phyloP scores from a whole-genome alignment of 352 stramenopile genomes.

The Albugo candida region DNA sequence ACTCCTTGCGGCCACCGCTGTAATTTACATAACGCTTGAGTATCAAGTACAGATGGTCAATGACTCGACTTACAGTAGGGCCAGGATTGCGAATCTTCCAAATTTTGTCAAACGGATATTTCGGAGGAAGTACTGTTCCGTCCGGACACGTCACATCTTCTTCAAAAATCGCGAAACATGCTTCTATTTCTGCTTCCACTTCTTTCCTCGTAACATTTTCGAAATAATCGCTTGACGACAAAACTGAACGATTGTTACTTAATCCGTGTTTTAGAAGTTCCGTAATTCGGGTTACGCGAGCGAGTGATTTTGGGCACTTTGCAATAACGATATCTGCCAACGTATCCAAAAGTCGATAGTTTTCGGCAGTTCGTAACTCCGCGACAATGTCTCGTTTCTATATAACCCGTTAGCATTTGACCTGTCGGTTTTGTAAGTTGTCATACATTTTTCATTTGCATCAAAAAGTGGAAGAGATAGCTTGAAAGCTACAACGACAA shows the following conservation, averaged over 20 bases:
- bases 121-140: conserved; percentile 47
- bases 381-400: too few species aligned
- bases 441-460: conserved; percentile 16
- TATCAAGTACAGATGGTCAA: too few species aligned
- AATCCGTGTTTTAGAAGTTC: too few species aligned
- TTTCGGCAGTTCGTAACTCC: too few species aligned
- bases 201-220: conserved; percentile 47
- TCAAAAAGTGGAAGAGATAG: too few species aligned
- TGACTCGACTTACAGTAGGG: conserved; percentile 12
- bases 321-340: background rate
- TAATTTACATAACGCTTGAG: too few species aligned
- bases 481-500: too few species aligned
- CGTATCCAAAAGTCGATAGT: too few species aligned
- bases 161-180: conserved; percentile 44
- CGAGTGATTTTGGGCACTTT: too few species aligned
- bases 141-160: conserved; percentile 73
- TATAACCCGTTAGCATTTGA: conserved; percentile 26
- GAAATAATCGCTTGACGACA: conserved; percentile 34
- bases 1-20: too few species aligned
- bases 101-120: conserved; percentile 61
- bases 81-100: conserved; percentile 76
- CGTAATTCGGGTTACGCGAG: too few species aligned
- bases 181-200: conserved; percentile 13
- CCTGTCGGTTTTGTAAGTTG: conserved; percentile 39
- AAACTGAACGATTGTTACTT: too few species aligned